phyloP scores from a whole-genome alignment of 2,329 filamentous ascomycete species.

The Diaporthe nobilis region DNA sequence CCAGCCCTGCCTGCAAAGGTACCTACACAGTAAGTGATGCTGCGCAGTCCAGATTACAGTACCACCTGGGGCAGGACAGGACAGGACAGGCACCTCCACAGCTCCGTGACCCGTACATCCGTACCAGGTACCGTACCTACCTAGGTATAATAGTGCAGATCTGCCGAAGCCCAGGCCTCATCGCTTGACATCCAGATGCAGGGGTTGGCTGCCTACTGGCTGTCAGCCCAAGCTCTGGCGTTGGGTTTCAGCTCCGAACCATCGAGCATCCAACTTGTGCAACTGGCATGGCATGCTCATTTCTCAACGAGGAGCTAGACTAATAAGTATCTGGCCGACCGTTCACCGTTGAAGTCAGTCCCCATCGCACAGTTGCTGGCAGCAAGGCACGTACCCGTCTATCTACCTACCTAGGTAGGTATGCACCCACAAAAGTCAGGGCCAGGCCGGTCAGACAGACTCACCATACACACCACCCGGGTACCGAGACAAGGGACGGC shows the following conservation, averaged over 20 bases:
- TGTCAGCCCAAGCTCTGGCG: constrained; percentile 16
- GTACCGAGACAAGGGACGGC: constrained; percentile 4
- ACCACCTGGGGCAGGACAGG: not conserved
- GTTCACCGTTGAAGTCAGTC: not conserved
- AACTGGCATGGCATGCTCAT: not conserved
- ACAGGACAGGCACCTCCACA: not conserved
- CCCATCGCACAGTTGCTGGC: not conserved
- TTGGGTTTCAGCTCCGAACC: constrained; percentile 20
- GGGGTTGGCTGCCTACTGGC: not conserved
- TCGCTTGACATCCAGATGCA: not conserved
- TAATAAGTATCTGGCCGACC: not conserved
- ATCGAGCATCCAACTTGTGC: not conserved
- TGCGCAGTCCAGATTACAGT: not conserved
- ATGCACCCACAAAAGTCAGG: not conserved
- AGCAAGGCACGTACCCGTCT: not conserved
- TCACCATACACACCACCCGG: not conserved
- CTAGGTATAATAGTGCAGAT: not conserved
- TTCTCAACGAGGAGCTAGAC: not conserved
- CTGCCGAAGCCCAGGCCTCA: not conserved
- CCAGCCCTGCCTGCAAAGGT: not conserved
- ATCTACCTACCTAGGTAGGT: not conserved
- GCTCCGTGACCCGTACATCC: not conserved
- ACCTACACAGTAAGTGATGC: not conserved
- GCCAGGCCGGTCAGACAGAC: not conserved
- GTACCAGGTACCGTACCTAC: no score